Evolutionary conservation across 2,329 filamentous ascomycete genomes (phyloP), one percentile per base, ranked within the genome.

Genomic region (Exophiala sp.): DNA sequence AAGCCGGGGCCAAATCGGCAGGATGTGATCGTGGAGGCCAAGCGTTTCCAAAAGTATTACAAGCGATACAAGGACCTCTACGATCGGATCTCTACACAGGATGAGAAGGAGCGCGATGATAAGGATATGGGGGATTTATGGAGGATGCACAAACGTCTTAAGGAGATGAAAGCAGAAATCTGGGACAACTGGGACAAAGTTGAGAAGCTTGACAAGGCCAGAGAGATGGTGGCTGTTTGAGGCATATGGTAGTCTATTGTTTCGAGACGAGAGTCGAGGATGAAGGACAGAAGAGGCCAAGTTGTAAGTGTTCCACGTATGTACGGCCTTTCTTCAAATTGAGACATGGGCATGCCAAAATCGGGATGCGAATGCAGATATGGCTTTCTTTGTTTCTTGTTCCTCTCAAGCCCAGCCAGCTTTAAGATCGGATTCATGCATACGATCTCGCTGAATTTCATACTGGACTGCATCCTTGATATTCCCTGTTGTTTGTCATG

Each of bases 21-120:
- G 48, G 63, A 62, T 22, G 41, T 61, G 9, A 53, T 58, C n/a
- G 45, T 46, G 13, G 55, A 60, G 14, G 73, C 72, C 2, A 68
- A 70, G 57, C 70, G 68, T 42, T 83, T 83, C 64, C 79, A 80
- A 60, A 68, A 68, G 46, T 75, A 75, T 54, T 82, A 83, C 60
- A 74, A 74, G 29, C 73, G 72, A 49, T 83, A 84, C 59, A 72
- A 73, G 58, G 65, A 72, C 59, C 63, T 81, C 58, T 78, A 82
- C 62, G 74, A 75, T 30, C 62, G 66, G 45, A 59, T 75, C 53
- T 63, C 65, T 16, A 59, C 62, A 5, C 64, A 66, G 29, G 54
- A 68, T 24, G 65, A 71, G 48, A 68, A 74, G 2, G 70, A 75
- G 7, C 70, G 68, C 42, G 66, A 71, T 18, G 76, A 56, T 19